phyloP scores from a whole-genome alignment of 2,329 filamentous ascomycete species.

The Trichoderma lentiforme region DNA sequence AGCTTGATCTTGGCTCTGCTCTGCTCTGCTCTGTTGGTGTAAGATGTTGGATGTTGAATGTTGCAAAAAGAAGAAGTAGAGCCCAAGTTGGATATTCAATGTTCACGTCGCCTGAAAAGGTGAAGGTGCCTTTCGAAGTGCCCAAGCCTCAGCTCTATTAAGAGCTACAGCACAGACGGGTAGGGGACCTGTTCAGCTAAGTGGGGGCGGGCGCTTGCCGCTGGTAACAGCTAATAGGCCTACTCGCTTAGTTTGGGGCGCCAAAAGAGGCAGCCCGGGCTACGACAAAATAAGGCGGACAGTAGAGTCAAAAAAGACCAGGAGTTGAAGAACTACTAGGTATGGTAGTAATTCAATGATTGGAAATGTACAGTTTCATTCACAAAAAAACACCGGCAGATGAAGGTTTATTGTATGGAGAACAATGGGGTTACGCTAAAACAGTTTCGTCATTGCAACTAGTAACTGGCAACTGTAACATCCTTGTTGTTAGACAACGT shows the following conservation, averaged over 20 bases:
- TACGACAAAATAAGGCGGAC: background rate
- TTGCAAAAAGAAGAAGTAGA: background rate
- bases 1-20: background rate
- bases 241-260: background rate
- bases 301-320: background rate
- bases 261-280: background rate
- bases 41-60: background rate
- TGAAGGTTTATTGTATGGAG: background rate
- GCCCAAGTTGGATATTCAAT: background rate
- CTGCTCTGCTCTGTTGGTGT: no score
- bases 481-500: background rate
- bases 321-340: background rate
- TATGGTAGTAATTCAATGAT: background rate
- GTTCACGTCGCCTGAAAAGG: background rate
- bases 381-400: background rate
- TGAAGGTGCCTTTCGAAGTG: background rate
- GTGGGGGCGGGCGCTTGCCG: slow-evolving; percentile 10
- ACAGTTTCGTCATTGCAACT: background rate
- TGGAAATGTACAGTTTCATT: background rate
- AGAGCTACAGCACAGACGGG: background rate
- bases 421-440: background rate
- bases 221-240: background rate
- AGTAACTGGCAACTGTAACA: background rate
- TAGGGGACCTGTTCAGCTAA: background rate
- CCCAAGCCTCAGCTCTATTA: background rate